Base-by-base conservation (phyloP, 2,329 filamentous ascomycete species). In the Botryosphaeria agaves region DNA sequence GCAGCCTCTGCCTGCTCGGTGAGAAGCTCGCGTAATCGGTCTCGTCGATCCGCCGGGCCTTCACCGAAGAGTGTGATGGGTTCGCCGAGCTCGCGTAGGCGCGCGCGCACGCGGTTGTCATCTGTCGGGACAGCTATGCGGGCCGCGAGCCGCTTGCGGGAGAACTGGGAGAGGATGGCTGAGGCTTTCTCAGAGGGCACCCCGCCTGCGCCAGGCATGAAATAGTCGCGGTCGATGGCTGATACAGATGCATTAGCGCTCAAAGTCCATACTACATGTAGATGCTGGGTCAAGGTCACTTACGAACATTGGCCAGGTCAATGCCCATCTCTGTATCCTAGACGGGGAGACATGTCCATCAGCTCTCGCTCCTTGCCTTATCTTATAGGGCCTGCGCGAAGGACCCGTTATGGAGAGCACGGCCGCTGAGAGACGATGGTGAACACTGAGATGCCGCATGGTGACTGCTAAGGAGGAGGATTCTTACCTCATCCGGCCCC, bases 1-100 rank as follows among this genome's bases (percentile, higher is more conserved):
- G 56, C 60, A 38, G 69, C 67, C 48, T 85, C 78, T 2, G 72
- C 68, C 39, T 83, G 69, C 30, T 76, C 72, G 2, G 76, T 75
- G 39, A 98, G 61, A 17, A 94, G 59, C 44, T 83, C 79, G 38
- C 89, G 73, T 44, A 98, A 55, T 39, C 89, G 72, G 47, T 93
- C 85, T 59, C 91, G 69, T 35, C 89, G 66, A 44, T 95, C 87
- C 16, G 71, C 75, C 1, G 76, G 76, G 0, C 81, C 82, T 57
- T 98, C 89, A 34, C 85, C 89, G 40, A 98, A 98, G 0, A 95
- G 64, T 0, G 87, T 98, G 32, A 95, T 74, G 7, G 89, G 89
- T 48, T 98, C 80, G n/a, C 81, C 83, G 38, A 93, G 66, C 45
- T 89, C 78, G 40, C 89, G 74, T 35, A 95, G 66, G 40, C 72